These are phyloP conservation scores for Cnidoscolus chayamansa DNA, from an alignment of 441 rosid genomes.

Conservation along the genomic window DNA sequence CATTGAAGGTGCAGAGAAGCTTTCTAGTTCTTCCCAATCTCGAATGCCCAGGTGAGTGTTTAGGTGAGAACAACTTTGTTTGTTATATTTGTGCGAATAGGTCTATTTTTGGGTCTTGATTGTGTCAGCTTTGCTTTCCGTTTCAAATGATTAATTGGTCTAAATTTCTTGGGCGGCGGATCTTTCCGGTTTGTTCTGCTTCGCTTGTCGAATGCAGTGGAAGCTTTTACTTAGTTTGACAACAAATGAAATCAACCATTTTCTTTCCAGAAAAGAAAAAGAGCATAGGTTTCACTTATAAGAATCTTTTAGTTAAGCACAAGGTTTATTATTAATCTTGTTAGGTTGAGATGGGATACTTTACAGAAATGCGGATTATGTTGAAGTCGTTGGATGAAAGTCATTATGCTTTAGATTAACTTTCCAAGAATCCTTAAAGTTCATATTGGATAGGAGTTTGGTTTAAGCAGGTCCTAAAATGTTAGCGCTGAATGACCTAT, in stretches of 20 bases:
- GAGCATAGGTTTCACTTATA: neutral
- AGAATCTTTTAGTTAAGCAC: neutral
- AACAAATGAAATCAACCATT: constrained; percentile 1
- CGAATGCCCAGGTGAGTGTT: constrained; percentile 54
- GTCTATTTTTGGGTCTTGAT: constrained; percentile 18
- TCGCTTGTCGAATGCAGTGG: constrained; percentile 18
- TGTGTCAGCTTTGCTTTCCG: neutral
- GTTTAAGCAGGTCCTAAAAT: neutral
- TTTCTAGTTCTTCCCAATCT: constrained; percentile 48
- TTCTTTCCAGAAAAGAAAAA: neutral
- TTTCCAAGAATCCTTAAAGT: neutral
- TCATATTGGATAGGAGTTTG: constrained; percentile 2
- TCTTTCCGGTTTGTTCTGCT: constrained; percentile 2
- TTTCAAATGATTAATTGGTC: constrained; percentile 7
- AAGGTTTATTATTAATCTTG: neutral
- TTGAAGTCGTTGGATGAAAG: constrained; percentile 7
- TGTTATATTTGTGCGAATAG: constrained; percentile 9
- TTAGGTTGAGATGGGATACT: constrained; percentile 6
- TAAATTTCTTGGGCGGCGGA: neutral
- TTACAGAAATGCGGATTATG: neutral
- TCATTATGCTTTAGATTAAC: neutral
- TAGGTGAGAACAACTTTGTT: constrained; percentile 5
- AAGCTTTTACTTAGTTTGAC: constrained; percentile 14
- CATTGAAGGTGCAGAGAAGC: constrained; percentile 43
- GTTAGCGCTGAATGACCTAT: constrained; percentile 11